A percentile compares a stretch with the other conserved stretches of the same genome.
These are phyloP conservation scores for Coccomyxa sp. DNA, from an alignment of 139 green algal genomes.

Conservation along the genomic window DNA sequence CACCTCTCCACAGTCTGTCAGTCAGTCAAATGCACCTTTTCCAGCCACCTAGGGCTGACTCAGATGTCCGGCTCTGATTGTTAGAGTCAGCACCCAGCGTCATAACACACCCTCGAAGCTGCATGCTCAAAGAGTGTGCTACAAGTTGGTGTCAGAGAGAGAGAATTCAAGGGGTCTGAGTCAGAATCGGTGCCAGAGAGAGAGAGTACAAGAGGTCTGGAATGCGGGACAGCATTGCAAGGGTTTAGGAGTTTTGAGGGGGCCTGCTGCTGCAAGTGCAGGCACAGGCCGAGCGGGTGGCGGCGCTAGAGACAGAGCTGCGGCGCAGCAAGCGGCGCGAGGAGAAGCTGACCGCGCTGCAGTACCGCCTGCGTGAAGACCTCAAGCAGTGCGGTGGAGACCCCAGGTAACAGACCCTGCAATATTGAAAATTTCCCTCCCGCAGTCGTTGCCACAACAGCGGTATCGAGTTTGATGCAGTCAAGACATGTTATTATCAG, in stretches of 20 bases:
- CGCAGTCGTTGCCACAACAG: background rate
- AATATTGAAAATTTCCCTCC: background rate
- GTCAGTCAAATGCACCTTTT: too few relatives aligned
- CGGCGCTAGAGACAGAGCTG: constrained; percentile 57
- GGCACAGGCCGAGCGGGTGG: constrained; percentile 4
- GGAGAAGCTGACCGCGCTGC: constrained; percentile 72
- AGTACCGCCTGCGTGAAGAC: constrained; percentile 73
- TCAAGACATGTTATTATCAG: background rate
- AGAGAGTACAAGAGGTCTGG: too few relatives aligned
- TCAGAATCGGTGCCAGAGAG: too few relatives aligned
- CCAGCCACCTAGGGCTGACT: too few relatives aligned
- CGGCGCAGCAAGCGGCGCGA: constrained; percentile 63
- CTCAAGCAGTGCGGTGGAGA: constrained; percentile 28
- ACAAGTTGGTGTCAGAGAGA: too few relatives aligned
- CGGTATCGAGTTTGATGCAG: background rate
- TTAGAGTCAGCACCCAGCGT: background rate
- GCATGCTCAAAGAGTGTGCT: too few relatives aligned
- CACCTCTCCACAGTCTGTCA: background rate
- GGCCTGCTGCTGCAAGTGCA: background rate
- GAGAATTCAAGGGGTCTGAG: too few relatives aligned
- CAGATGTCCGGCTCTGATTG: background rate
- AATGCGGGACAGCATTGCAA: too few relatives aligned
- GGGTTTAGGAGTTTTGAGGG: too few relatives aligned
- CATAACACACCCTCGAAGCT: too few relatives aligned
- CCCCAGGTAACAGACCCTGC: background rate